Percentiles rank a stretch among this genome's conserved stretches.
These are phyloP conservation scores for Delonix regia DNA, from an alignment of 306 rosid genomes.

Conservation along the genomic window DNA sequence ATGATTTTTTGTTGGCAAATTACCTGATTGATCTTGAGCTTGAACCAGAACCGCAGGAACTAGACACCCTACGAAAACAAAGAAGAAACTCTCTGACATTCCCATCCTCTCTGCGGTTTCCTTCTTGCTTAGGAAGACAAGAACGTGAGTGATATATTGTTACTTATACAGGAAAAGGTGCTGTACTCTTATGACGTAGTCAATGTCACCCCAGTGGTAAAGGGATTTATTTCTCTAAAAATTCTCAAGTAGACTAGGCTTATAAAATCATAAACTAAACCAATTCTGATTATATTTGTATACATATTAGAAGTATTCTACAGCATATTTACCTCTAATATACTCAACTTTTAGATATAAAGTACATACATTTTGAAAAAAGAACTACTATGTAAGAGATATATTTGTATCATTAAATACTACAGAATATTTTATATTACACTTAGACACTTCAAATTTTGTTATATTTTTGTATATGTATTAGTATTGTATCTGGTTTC, in stretches of 20 bases:
- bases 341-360: too few species aligned
- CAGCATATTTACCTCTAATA: too few species aligned
- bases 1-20: constrained; percentile 14
- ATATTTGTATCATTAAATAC: too few species aligned
- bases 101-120: neutral
- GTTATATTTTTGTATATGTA: too few species aligned
- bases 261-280: too few species aligned
- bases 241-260: neutral
- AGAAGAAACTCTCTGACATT: constrained; percentile 16
- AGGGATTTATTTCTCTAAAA: neutral
- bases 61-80: constrained; percentile 22
- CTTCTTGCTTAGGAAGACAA: neutral
- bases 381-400: too few species aligned
- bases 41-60: constrained; percentile 29
- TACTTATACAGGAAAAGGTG: neutral
- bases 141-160: neutral
- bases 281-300: too few species aligned
- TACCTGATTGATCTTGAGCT: constrained; percentile 62
- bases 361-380: too few species aligned
- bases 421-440: too few species aligned
- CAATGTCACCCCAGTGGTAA: neutral
- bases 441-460: too few species aligned
- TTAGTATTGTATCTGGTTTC: too few species aligned
- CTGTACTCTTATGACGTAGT: neutral
- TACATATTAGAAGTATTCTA: too few species aligned